phyloP scores from a whole-genome alignment of 2,329 filamentous ascomycete species.

The Nectriaceae sp. region DNA sequence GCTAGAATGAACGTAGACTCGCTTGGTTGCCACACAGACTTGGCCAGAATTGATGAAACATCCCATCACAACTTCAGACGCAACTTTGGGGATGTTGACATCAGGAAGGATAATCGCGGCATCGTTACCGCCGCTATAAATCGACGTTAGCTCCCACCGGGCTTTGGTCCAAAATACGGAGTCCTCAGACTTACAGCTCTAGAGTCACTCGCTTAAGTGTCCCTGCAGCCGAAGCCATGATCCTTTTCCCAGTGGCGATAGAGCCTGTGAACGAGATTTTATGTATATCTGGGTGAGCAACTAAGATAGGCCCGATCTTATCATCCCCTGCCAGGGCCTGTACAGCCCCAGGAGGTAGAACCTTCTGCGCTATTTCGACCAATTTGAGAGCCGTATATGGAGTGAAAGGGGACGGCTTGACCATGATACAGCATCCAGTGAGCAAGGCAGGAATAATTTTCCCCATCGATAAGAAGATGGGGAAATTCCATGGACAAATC shows the following conservation, averaged over 20 bases:
- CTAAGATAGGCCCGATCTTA: slow-evolving; percentile 59
- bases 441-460: slow-evolving; percentile 59
- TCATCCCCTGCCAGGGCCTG: slow-evolving; percentile 63
- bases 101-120: slow-evolving; percentile 59
- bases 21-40: slow-evolving; percentile 50
- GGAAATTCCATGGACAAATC: slow-evolving; percentile 60
- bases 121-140: slow-evolving; percentile 62
- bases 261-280: slow-evolving; percentile 68
- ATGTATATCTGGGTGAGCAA: slow-evolving; percentile 58
- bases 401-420: slow-evolving; percentile 60
- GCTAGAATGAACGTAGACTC: slow-evolving; percentile 61
- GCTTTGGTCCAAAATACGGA: too few species aligned
- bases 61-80: too few species aligned
- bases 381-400: slow-evolving; percentile 61
- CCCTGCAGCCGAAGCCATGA: slow-evolving; percentile 57
- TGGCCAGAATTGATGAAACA: too few species aligned
- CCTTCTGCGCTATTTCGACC: slow-evolving; percentile 56
- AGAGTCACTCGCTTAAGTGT: slow-evolving; percentile 63
- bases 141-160: too few species aligned
- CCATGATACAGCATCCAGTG: slow-evolving; percentile 55
- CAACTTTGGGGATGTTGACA: slow-evolving; percentile 48
- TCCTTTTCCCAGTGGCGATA: slow-evolving; percentile 60
- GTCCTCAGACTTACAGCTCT: too few species aligned
- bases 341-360: slow-evolving; percentile 65
- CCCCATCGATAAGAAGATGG: slow-evolving; percentile 48